Base-by-base conservation (phyloP, 345 rosid genomes). In the Turnera subulata region DNA sequence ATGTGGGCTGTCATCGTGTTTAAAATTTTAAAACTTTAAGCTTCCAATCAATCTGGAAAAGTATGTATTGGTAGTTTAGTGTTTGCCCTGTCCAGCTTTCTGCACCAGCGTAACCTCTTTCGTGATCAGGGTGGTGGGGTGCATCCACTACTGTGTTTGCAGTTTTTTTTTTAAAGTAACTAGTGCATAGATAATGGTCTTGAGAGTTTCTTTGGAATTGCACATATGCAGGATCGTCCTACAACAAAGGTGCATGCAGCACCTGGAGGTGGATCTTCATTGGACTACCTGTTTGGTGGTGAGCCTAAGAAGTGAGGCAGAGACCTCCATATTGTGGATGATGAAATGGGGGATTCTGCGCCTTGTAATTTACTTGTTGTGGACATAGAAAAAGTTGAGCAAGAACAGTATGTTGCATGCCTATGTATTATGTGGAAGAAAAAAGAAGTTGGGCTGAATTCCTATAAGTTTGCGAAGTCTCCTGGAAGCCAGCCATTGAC, bases 191-290 rank as follows among this genome's bases (percentile, higher is more conserved):
- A 39, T 24, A 50, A 17, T n/a, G 8, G 26, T 45, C 23, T 29
- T 29, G 6, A 2, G 17, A 24, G 51, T 17, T 29, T 45, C 6
- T 44, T 5, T 45, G 11, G 24, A 18, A 39, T 16, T 17, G 17
- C 12, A 37, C 1, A 26, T 26, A 2, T 33, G 22, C 43, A 55
- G 72, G 72, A 68, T 44, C 63, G 63, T 5, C 68, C 73, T 1
- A 32, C 68, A 39, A 62, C 73, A 44, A 68, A 62, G 58, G 63
- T 56, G 18, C 67, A 68, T 25, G 56, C 68, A 6, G 73, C 67
- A 6, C 73, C 67, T 1, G 67, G 72, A 5, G 62, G 67, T 8
- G 66, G 72, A 5, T 61, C 72, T 40, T 68, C 72, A 13, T 50
- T 67, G 11, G 62, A 58, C 39, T 68, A 50, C 58, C 58, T 50